Evolutionary conservation across 768 basidiomycete species (phyloP), one percentile per base, ranked within the genome.

Genomic region (Coprinopsis marcescibilis): DNA sequence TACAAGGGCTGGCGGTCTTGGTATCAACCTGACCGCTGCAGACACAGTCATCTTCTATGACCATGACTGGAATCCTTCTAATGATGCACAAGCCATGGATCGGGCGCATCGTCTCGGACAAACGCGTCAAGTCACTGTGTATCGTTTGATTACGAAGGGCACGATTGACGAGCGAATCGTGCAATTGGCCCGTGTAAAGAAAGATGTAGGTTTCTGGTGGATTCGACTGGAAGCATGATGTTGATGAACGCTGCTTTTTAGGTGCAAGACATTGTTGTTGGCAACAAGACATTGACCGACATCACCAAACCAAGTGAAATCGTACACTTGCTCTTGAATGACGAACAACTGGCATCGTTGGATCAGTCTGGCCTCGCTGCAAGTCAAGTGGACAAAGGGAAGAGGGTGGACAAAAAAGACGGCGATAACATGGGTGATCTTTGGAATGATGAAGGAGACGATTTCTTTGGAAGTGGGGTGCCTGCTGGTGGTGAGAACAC

Each of bases 181-280:
- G 17, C 90, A 95, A 65, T 73, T 99, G 43, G 94, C 96, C 3
- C 80, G 95, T 39, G 91, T 93, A 48, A 96, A 96, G 73, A 96
- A 96, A 80, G 93, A 96, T 60, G 93, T 90, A 57, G 59, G 80
- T 66, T 48, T 40, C 26, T 38, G 6, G 6, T 19, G 27, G 34
- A 12, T 24, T 30, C 34, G 40, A 43, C 46, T 15, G 17, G 26
- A 46, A 26, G 48, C 43, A 43, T 52, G 48, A 33, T 48, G 21
- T 36, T 20, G 37, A 29, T 29, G n/a, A n/a, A n/a, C n/a, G n/a
- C n/a, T n/a, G n/a, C 42, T 50, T 21, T 49, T 27, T 48, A 94
- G 91, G 94, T 98, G 3, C 96, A 98, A 81, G 96, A 99, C 57
- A 95, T 97, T 50, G 96, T 99, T 43, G 96, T 99, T 6, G 96